Evolutionary conservation across 2,329 filamentous ascomycete species (phyloP), one percentile per base, ranked within the genome.

Genomic region (Paramyrothecium sp.): DNA sequence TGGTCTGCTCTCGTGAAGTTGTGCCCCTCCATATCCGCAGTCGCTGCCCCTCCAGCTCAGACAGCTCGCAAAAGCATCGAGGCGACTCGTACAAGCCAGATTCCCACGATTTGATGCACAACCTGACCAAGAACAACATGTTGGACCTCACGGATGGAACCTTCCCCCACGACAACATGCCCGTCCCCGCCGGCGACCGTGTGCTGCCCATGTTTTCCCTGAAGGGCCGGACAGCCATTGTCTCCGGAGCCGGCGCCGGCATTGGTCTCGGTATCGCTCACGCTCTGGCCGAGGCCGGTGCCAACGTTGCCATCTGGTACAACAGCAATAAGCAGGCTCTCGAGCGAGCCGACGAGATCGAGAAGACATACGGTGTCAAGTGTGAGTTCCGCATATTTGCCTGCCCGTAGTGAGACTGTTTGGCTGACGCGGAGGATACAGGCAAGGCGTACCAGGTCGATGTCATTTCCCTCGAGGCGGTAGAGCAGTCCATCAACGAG

Each of bases 281-380:
- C 34, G 86, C 78, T 1, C 78, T 87, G 33, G 88, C 88, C 17
- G 89, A 91, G 68, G 86, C 87, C 17, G 89, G 89, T 52, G 87
- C 87, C 57, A 88, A 90, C 63, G 85, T 91, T 21, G 88, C 86
- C 26, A 84, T 90, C 53, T 90, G 86, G 85, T 91, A 89, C 69
- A 88, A 89, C 68, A 84, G 78, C 71, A 90, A 91, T 73, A 81
- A 83, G 66, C 83, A 87, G 63, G 86, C 87, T 13, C 68, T 85
- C 13, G 78, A 83, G 17, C 79, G 84, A 57, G 88, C 89, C 0
- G 79, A 80, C 33, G 83, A 85, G 23, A 87, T 91, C 50, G 85
- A 84, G 66, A 79, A 83, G 66, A 81, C 82, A 21, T 90, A 87
- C 63, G 84, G 85, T 3, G 87, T 92, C 48, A 86, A 87, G 70